Base-by-base conservation (phyloP, 2,329 filamentous ascomycete genomes). In the Plectosphaerella plurivora region DNA sequence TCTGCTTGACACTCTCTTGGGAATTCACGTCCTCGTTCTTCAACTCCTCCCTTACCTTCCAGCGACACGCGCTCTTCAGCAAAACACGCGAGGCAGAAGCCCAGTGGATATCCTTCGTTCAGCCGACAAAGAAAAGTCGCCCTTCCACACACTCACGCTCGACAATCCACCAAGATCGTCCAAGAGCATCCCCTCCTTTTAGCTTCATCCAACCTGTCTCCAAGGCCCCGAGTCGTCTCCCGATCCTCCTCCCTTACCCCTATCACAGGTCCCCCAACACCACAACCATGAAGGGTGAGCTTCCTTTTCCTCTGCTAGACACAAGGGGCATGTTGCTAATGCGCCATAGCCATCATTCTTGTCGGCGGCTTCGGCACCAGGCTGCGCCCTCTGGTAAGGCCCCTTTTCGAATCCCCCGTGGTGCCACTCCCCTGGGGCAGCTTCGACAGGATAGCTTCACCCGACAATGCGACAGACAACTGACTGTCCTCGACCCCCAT, bases 291-390 rank as follows among this genome's bases (percentile, higher is more conserved):
- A 56, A 56, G 54, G 54, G 54, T 56, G 35, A 50, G 54, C 33
- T 20, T 22, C 10, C 10, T n/a, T 18, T 36, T 9, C 18, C 14
- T 44, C 8, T 9, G 24, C 16, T 18, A 14, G 14, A 33, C 5
- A 25, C 8, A 47, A 7, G 20, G 6, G 45, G 5, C 14, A 11
- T 28, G 20, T 24, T 53, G 55, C 54, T 57, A 25, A 57, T 41
- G 11, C 33, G 42, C 35, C 24, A 41, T n/a, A 97, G 91, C 92
- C 77, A 88, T 97, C 70, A 97, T 96, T 87, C 92, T 97, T 70
- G 94, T 97, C 75, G 94, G 94, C 78, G 94, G 93, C 73, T 99
- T 97, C 75, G 93, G 93, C 77, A 99, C 93, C 73, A 92, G 93
- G 75, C 88, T 99, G 67, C 89, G 93, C 70, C 93, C 93, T 79